Conservation (phyloP, 2,329 filamentous ascomycete genomes). For the Exophiala oligosperma region DNA sequence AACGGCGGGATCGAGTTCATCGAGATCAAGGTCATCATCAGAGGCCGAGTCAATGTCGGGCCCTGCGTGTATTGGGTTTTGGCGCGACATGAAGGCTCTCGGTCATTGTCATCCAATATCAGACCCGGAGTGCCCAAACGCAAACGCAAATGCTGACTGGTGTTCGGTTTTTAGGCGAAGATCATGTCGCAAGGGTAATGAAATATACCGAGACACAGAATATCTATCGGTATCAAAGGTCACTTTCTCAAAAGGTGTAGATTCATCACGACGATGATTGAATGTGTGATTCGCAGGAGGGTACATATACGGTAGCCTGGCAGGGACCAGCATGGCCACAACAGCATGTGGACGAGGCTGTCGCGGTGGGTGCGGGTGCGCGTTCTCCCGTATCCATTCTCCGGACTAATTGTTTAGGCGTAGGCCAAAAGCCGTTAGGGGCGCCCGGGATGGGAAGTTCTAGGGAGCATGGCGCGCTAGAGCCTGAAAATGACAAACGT, state of each 20-base stretch:
- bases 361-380: neutral
- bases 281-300: too few relatives aligned
- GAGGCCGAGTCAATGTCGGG: conserved; percentile 37
- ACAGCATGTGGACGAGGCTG: neutral
- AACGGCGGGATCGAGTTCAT: conserved; percentile 45
- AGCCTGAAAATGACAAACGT: neutral
- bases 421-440: too few relatives aligned
- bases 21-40: conserved; percentile 47
- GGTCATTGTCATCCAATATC: conserved; percentile 10
- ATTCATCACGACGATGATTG: too few relatives aligned
- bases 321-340: too few relatives aligned
- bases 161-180: neutral
- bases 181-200: too few relatives aligned
- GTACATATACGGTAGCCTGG: too few relatives aligned
- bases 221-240: too few relatives aligned
- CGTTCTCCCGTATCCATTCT: too few relatives aligned
- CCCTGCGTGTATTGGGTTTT: neutral
- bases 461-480: neutral
- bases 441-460: neutral
- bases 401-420: too few relatives aligned
- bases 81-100: conserved; percentile 15
- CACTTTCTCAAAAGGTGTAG: too few relatives aligned
- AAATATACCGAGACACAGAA: too few relatives aligned
- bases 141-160: neutral
- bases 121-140: neutral